Percentiles rank a stretch among this genome's conserved stretches.
Conservation (phyloP, 139 green algal species). For the Volvox africanus region DNA sequence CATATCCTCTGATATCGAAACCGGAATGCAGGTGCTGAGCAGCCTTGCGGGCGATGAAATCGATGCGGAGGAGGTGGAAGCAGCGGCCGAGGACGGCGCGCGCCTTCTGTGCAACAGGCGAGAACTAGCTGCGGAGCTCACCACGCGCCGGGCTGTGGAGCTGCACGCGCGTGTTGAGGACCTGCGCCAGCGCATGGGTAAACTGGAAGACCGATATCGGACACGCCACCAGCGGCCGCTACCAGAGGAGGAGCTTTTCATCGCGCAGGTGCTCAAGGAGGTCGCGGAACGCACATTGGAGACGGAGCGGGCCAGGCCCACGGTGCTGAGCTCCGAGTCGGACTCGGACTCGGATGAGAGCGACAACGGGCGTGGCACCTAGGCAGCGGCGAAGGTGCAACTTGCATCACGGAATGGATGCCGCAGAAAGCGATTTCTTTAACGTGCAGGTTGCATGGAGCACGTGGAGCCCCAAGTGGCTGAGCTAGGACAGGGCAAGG, state of each 20-base stretch:
- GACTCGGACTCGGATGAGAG: constrained; percentile 24
- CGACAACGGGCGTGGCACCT: neutral
- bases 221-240: constrained; percentile 10
- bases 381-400: neutral
- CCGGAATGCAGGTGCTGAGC: constrained; percentile 6
- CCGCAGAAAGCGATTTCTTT: too few relatives aligned
- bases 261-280: constrained; percentile 47
- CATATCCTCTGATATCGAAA: neutral
- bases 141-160: constrained; percentile 30
- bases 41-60: neutral
- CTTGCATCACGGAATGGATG: too few relatives aligned
- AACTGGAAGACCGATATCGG: constrained; percentile 34
- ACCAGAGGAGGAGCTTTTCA: constrained; percentile 48
- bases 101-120: constrained; percentile 28
- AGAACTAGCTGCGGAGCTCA: constrained; percentile 7
- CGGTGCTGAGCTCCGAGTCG: constrained; percentile 8
- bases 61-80: constrained; percentile 29
- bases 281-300: constrained; percentile 36
- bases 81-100: neutral
- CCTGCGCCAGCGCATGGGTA: constrained; percentile 7
- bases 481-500: too few relatives aligned
- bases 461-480: too few relatives aligned
- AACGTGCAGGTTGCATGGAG: too few relatives aligned
- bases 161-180: constrained; percentile 17
- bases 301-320: constrained; percentile 22